These are phyloP conservation scores for Neurospora cerealis DNA, from an alignment of 495 filamentous ascomycete species.

Conservation along the genomic window DNA sequence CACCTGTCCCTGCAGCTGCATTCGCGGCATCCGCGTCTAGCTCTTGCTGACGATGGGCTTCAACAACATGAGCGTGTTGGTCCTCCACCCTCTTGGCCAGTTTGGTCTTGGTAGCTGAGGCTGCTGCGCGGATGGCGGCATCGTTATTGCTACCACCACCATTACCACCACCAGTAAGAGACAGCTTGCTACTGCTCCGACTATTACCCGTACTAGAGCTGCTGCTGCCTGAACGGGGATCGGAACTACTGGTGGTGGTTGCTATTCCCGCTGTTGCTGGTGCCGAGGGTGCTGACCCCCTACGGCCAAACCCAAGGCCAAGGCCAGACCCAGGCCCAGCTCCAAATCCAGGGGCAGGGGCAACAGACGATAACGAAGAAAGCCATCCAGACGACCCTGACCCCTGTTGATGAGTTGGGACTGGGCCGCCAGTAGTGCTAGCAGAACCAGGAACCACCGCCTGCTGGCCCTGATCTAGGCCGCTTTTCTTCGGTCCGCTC, in stretches of 20 bases:
- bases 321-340: not conserved
- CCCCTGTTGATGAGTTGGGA: not conserved
- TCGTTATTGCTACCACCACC: not conserved
- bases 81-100: not conserved
- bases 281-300: not conserved
- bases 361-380: not conserved
- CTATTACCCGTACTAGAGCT: not conserved
- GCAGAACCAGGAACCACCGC: not conserved
- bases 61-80: not conserved
- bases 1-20: not conserved
- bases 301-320: not conserved
- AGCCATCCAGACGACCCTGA: not conserved
- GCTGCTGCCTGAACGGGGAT: not conserved
- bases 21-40: not conserved
- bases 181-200: not conserved
- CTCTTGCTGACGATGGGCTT: not conserved
- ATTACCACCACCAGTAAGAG: not conserved
- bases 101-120: not conserved
- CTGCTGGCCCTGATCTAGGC: constrained; percentile 12
- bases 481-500: not conserved
- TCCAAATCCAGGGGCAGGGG: not conserved
- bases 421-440: not conserved
- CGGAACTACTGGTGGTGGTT: not conserved
- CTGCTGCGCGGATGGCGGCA: not conserved
- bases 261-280: not conserved